These are phyloP conservation scores for Cordyceps militaris DNA, from an alignment of 2,329 filamentous ascomycete species.

Conservation along the genomic window DNA sequence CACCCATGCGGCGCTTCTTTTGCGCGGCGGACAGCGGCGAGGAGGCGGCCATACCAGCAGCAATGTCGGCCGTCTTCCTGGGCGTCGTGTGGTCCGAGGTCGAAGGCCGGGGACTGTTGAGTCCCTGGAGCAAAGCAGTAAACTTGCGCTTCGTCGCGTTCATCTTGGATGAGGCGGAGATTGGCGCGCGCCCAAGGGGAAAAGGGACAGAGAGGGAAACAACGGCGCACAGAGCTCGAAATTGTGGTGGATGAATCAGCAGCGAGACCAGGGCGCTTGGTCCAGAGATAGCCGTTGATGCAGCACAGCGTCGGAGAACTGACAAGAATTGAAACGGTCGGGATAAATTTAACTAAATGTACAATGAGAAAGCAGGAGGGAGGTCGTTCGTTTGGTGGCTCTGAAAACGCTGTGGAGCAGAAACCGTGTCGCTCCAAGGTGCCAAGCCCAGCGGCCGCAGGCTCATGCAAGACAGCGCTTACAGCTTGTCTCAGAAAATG, in stretches of 20 bases:
- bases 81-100: slow-evolving; percentile 18
- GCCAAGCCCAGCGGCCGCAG: background rate
- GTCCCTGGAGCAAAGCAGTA: slow-evolving; percentile 63
- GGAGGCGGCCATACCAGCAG: background rate
- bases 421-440: background rate
- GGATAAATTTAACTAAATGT: background rate
- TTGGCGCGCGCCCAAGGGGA: background rate
- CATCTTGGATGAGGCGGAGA: slow-evolving; percentile 35
- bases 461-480: too few species aligned
- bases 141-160: slow-evolving; percentile 81
- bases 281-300: background rate
- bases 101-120: slow-evolving; percentile 38
- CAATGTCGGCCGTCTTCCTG: slow-evolving; percentile 11
- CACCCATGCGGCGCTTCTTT: slow-evolving; percentile 47
- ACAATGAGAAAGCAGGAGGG: background rate
- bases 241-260: slow-evolving; percentile 4
- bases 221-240: background rate
- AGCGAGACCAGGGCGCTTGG: background rate
- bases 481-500: background rate
- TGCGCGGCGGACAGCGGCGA: slow-evolving; percentile 14
- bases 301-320: too few species aligned
- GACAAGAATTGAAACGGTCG: background rate
- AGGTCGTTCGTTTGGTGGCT: background rate
- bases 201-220: background rate
- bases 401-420: background rate